Conservation (phyloP, 1,284 basidiomycete species). For the Sutorius eximius region DNA sequence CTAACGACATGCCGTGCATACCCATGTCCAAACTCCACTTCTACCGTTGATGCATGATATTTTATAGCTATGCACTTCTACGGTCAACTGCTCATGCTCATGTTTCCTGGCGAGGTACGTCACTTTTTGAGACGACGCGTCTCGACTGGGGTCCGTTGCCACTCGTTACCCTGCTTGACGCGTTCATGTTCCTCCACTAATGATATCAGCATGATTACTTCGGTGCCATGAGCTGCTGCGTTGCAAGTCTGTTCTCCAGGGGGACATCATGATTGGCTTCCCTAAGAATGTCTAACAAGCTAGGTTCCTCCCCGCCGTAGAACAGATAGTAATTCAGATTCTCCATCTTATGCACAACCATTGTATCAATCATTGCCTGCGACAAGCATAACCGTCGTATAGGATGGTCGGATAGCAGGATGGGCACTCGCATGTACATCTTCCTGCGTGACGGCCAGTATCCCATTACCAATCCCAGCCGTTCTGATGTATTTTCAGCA, state of each 20-base stretch:
- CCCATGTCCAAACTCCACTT: background rate
- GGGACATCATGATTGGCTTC: background rate
- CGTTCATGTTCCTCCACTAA: conserved; percentile 10
- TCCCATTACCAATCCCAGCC: too few species aligned
- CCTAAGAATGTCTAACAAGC: conserved; percentile 6
- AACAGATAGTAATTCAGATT: too few species aligned
- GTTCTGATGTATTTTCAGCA: conserved; percentile 15
- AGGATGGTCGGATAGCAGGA: conserved; percentile 4
- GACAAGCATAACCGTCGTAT: background rate
- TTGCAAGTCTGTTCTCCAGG: conserved; percentile 18
- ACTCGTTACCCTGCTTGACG: conserved; percentile 40
- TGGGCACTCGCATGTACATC: conserved; percentile 1
- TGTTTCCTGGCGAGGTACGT: conserved; percentile 37
- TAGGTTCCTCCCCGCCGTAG: background rate
- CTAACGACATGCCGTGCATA: conserved; percentile 12
- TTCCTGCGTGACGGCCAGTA: conserved; percentile 19
- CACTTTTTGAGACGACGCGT: conserved; percentile 37
- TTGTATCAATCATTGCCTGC: background rate
- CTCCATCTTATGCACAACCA: background rate
- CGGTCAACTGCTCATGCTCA: conserved; percentile 43
- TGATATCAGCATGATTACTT: too few species aligned
- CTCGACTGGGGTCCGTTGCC: conserved; percentile 31
- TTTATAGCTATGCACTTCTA: conserved; percentile 39
- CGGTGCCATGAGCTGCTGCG: conserved; percentile 10
- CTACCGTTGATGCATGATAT: background rate